A percentile compares a stretch with the other conserved stretches of the same genome.
These are phyloP conservation scores for Microbotryum intermedium DNA, from an alignment of 1,284 basidiomycete genomes.

Conservation along the genomic window DNA sequence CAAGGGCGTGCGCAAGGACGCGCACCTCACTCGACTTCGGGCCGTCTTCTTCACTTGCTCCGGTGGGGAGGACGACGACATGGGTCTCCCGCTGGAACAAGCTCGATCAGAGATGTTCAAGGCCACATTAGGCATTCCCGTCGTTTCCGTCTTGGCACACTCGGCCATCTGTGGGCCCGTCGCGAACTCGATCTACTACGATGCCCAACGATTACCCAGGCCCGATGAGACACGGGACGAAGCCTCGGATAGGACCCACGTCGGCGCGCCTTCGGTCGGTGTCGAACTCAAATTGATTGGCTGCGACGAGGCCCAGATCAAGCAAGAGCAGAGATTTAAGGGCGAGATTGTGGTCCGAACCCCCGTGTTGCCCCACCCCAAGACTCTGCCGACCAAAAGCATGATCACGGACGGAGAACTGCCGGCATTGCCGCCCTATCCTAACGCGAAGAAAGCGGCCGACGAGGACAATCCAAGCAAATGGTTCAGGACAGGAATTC, in stretches of 20 bases:
- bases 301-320: slow-evolving; percentile 17
- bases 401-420: slow-evolving; percentile 5
- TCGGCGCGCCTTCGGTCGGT: slow-evolving; percentile 24
- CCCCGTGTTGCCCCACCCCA: slow-evolving; percentile 13
- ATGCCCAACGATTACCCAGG: slow-evolving; percentile 29
- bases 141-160: slow-evolving; percentile 19
- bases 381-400: slow-evolving; percentile 5
- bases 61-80: neutral
- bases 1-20: slow-evolving; percentile 21
- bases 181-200: slow-evolving; percentile 17
- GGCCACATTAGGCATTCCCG: slow-evolving; percentile 23
- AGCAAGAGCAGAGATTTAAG: slow-evolving; percentile 2
- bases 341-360: slow-evolving; percentile 28
- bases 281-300: slow-evolving; percentile 30
- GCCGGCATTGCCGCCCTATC: slow-evolving; percentile 15
- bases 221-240: neutral
- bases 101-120: slow-evolving; percentile 27
- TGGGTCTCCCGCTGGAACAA: slow-evolving; percentile 6
- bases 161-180: slow-evolving; percentile 25
- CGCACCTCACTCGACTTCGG: slow-evolving; percentile 14
- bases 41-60: slow-evolving; percentile 20
- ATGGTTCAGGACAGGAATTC: slow-evolving; percentile 23
- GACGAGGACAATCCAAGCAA: neutral
- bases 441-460: neutral
- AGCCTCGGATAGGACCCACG: slow-evolving; percentile 16